Conservation (phyloP, 805 yeast genomes). For the Komagataella mondaviorum region DNA sequence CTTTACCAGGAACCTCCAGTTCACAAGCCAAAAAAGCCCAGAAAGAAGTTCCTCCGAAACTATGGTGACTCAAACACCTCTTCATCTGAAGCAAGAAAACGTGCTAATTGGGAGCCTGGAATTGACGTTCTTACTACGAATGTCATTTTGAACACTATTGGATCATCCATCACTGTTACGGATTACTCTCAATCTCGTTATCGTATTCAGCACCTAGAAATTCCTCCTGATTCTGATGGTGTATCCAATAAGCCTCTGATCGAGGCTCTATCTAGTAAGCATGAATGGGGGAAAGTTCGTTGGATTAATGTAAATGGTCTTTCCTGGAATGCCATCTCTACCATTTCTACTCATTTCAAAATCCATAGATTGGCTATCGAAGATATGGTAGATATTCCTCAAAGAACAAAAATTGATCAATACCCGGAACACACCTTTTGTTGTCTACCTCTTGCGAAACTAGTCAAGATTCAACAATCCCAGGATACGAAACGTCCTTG, state of each 20-base stretch:
- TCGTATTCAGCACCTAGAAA: constrained; percentile 28
- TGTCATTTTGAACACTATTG: constrained; percentile 35
- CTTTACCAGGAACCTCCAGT: neutral
- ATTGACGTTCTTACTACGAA: constrained; percentile 35
- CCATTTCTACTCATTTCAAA: constrained; percentile 27
- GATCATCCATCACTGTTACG: constrained; percentile 38
- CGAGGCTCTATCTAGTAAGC: constrained; percentile 19
- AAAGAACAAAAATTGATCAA: constrained; percentile 43
- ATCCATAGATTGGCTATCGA: constrained; percentile 45
- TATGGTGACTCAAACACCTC: constrained; percentile 24
- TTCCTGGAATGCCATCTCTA: constrained; percentile 45
- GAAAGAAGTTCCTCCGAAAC: constrained; percentile 9
- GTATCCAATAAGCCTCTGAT: constrained; percentile 10
- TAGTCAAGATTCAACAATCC: constrained; percentile 18
- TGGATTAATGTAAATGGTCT: constrained; percentile 49
- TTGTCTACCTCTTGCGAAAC: constrained; percentile 36
- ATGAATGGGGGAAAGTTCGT: constrained; percentile 35
- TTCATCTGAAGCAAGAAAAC: constrained; percentile 18
- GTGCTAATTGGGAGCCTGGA: constrained; percentile 50
- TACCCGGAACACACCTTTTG: constrained; percentile 38
- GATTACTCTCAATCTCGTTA: constrained; percentile 34
- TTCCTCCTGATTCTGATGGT: constrained; percentile 12
- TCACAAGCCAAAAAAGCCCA: neutral
- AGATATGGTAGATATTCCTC: constrained; percentile 52
- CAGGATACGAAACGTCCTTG: neutral